These are phyloP conservation scores for Kwoniella sp. DNA, from an alignment of 768 basidiomycete species.

Conservation along the genomic window DNA sequence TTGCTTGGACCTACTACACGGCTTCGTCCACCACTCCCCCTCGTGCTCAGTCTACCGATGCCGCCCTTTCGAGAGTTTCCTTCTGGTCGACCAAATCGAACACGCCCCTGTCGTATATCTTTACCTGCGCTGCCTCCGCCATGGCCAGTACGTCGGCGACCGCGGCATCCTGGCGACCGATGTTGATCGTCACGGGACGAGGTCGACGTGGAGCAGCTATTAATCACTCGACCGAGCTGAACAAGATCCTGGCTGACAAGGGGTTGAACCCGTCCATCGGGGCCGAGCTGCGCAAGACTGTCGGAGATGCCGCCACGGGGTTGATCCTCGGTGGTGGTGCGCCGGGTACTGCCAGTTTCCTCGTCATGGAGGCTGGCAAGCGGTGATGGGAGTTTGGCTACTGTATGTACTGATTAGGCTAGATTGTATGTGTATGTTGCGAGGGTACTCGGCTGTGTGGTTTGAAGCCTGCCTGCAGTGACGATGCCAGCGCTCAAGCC, in stretches of 20 bases:
- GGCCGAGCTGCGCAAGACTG: slow-evolving; percentile 68
- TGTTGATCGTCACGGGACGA: slow-evolving; percentile 68
- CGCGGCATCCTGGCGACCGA: slow-evolving; percentile 49
- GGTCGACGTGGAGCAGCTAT: slow-evolving; percentile 59
- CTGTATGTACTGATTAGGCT: no score
- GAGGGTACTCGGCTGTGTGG: no score
- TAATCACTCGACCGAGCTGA: slow-evolving; percentile 62
- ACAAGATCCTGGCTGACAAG: slow-evolving; percentile 60
- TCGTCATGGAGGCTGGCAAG: slow-evolving; percentile 49
- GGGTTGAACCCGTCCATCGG: slow-evolving; percentile 53
- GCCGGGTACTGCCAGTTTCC: slow-evolving; percentile 41
- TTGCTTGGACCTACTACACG: slow-evolving; percentile 68
- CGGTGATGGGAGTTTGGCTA: no score
- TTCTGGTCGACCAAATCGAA: slow-evolving; percentile 56
- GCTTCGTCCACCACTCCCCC: slow-evolving; percentile 34
- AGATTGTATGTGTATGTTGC: no score
- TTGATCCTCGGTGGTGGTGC: slow-evolving; percentile 59
- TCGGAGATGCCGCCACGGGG: slow-evolving; percentile 77
- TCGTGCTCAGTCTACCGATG: slow-evolving; percentile 1
- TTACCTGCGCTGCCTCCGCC: slow-evolving; percentile 60
- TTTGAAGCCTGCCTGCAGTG: neutral
- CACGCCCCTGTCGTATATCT: slow-evolving; percentile 51
- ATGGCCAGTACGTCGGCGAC: slow-evolving; percentile 39
- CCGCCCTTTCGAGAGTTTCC: slow-evolving; percentile 61
- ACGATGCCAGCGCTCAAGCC: no score